These are phyloP conservation scores for Candida succiphila DNA, from an alignment of 805 yeast species.

Conservation along the genomic window DNA sequence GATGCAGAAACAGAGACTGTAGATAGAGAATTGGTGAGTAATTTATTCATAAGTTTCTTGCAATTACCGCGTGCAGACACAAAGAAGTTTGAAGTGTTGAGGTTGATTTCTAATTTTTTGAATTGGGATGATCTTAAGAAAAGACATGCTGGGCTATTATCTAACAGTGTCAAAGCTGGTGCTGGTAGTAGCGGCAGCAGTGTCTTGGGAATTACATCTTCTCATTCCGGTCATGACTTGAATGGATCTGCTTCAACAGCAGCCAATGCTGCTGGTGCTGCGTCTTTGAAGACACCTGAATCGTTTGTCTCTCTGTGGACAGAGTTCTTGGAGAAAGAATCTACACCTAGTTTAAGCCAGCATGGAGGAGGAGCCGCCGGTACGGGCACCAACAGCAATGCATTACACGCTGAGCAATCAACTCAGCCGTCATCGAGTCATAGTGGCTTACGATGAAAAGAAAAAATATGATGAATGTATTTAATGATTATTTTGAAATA, in stretches of 20 bases:
- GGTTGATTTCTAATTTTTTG: conserved; percentile 69
- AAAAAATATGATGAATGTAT: too few relatives aligned
- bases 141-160: conserved; percentile 61
- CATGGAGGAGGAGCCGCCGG: too few relatives aligned
- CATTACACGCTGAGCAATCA: too few relatives aligned
- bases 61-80: conserved; percentile 88
- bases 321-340: conserved; percentile 67
- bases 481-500: too few relatives aligned
- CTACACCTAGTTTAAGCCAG: conserved; percentile 27
- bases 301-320: conserved; percentile 70
- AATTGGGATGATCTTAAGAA: conserved; percentile 83
- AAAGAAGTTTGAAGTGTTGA: conserved; percentile 87
- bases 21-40: conserved; percentile 83
- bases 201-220: conserved; percentile 4
- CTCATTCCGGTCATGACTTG: too few relatives aligned
- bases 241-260: neutral
- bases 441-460: too few relatives aligned
- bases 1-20: conserved; percentile 68
- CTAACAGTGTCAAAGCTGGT: conserved; percentile 10
- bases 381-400: too few relatives aligned
- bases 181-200: conserved; percentile 4
- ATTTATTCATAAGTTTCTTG: conserved; percentile 74
- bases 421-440: too few relatives aligned
- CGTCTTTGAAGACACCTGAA: conserved; percentile 15
- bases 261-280: conserved; percentile 5